Evolutionary conservation across 495 filamentous ascomycete genomes (phyloP), one percentile per base, ranked within the genome.

Genomic region (Penicillium angulare): DNA sequence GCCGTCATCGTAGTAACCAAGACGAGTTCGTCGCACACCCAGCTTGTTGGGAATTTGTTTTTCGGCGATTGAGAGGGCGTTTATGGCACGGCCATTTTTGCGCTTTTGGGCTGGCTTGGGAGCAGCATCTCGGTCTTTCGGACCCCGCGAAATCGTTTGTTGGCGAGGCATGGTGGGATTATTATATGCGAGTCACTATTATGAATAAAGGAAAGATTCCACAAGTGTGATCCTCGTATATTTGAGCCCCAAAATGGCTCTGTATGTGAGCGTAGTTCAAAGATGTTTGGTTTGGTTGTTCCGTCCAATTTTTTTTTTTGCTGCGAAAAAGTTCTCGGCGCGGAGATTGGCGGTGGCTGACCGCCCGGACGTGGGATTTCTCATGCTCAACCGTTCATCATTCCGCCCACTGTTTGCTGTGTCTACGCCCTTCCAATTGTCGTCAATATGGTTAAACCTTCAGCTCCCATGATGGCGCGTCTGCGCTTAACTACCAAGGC

Each of bases 401-500:
- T 15, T 29, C 10, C 24, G 9, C 9, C 15, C 23, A n/a, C 22
- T 20, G n/a, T 9, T 5, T 39, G 17, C 10, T 34, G 20, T 17
- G 8, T 9, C 21, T 31, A 27, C 43, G 13, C 7, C 23, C n/a
- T 48, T 15, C 10, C 13, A 52, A 24, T 15, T 21, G 27, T 18
- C 31, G 33, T 42, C 53, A 70, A 54, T 17, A 83, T 83, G 80
- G 76, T 81, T 59, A 81, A 87, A 69, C 87, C 92, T 13, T 87
- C 92, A 16, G 71, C 82, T 49, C 64, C 79, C 29, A 85, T 96
- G 66, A 77, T 81, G 56, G 76, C 77, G 66, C 77, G 78, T 40
- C 58, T 89, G 46, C 84, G 87, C 62, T 77, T 98, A 47, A 96
- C 88, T 4, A 97, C 93, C 53, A 98, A 98, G 73, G 83, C 88